Evolutionary conservation across 441 rosid species (phyloP), one percentile per base, ranked within the genome.

Genomic region (Raphanus hybrid): DNA sequence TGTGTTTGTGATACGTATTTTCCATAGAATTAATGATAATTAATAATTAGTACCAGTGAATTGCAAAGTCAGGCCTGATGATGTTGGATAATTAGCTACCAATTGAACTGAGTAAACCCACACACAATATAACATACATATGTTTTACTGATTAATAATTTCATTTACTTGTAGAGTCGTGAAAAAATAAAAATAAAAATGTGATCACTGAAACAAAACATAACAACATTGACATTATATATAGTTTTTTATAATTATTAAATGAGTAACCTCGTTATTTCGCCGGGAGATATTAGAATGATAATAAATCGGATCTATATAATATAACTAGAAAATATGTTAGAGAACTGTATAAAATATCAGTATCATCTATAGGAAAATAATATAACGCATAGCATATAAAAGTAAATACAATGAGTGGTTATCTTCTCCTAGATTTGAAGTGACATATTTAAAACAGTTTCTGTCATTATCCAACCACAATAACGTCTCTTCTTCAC

Each of bases 391-490:
- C 8, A 14, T n/a, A 50, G 55, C 55, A 2, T 50, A 50, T 50
- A 50, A n/a, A 50, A 50, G 55, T 50, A 50, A 50, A 50, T 50
- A 50, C 16, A 50, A 50, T 14, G 63, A 63, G 70, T 70, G 70
- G 26, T 16, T 35, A 14, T 48, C n/a, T 55, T 75, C 18, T 55
- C 37, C 27, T 54, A 27, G 8, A 41, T 41, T 64, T 57, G 10
- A 60, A 66, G 64, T 67, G 65, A 67, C 54, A 61, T 60, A 34
- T 55, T 58, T 34, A 10, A 45, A 69, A 32, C 39, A 58, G 16
- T 37, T 66, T 70, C 61, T 50, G 69, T 71, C 74, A 80, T 76
- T 54, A 64, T 65, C 76, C 70, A 75, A 75, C 75, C 29, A 70
- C 50, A 65, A 70, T 59, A 75, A 65, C 71, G 65, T 60, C 55